Conservation (phyloP, 352 stramenopile species). For the Pythium guiyangense region DNA sequence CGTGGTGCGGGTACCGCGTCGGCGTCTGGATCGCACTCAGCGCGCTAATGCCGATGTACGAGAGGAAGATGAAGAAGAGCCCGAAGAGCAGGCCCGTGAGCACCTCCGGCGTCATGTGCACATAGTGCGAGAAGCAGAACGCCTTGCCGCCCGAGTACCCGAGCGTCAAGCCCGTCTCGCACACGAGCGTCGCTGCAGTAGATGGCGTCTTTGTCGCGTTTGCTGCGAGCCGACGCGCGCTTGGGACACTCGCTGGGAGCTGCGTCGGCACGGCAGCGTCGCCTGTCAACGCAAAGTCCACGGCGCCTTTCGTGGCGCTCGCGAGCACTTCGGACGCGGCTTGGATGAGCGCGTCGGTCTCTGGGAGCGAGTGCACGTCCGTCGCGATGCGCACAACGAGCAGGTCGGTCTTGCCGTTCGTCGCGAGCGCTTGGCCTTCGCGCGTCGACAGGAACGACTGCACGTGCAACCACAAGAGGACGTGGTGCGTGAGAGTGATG, state of each 20-base stretch:
- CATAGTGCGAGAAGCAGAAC: constrained; percentile 86
- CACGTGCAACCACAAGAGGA: not conserved
- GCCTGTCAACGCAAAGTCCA: constrained; percentile 67
- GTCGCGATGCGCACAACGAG: constrained; percentile 54
- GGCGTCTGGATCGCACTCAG: constrained; percentile 79
- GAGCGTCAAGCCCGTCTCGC: constrained; percentile 56
- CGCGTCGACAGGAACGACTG: constrained; percentile 10
- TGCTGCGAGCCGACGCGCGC: constrained; percentile 20
- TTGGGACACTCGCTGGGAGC: constrained; percentile 13
- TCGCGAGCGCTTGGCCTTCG: constrained; percentile 26
- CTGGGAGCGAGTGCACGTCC: constrained; percentile 16
- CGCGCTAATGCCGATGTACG: constrained; percentile 64
- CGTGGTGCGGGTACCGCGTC: constrained; percentile 59
- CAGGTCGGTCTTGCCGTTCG: constrained; percentile 55
- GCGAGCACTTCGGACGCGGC: constrained; percentile 28
- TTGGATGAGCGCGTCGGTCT: constrained; percentile 47
- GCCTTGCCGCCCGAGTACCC: constrained; percentile 51
- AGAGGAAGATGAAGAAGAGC: constrained; percentile 77
- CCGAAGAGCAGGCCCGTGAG: constrained; percentile 67
- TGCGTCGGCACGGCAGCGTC: constrained; percentile 30
- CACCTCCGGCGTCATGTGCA: constrained; percentile 78
- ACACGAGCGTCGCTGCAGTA: constrained; percentile 31
- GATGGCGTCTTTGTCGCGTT: constrained; percentile 11
- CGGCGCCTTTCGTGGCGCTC: constrained; percentile 22
- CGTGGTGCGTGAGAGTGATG: not conserved